Conservation (phyloP, 2,329 filamentous ascomycete species). For the Fusarium solani-melongenae region DNA sequence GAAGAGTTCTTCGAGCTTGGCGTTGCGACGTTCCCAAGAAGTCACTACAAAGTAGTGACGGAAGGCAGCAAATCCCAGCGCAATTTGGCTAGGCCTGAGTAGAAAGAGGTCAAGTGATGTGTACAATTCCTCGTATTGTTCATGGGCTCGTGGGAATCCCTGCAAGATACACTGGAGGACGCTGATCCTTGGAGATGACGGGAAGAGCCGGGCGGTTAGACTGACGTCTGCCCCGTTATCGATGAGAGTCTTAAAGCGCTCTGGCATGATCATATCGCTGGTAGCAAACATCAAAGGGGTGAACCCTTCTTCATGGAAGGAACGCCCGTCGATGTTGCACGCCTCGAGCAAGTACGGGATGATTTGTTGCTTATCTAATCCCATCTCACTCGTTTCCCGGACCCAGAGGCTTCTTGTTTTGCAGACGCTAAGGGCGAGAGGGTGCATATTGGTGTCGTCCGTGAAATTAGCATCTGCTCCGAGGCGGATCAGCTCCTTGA, state of each 20-base stretch:
- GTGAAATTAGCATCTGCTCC: background rate
- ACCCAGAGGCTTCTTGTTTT: background rate
- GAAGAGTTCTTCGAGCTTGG: background rate
- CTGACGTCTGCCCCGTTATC: background rate
- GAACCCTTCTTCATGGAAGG: background rate
- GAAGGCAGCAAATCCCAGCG: background rate
- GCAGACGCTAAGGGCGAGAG: background rate
- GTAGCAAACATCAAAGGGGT: constrained; percentile 17
- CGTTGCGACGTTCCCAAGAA: background rate
- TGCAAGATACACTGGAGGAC: constrained; percentile 13
- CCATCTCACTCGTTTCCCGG: background rate
- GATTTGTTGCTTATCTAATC: background rate
- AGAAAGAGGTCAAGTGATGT: background rate
- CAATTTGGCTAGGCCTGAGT: background rate
- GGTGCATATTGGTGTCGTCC: background rate
- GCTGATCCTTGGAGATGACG: background rate
- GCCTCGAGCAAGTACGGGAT: background rate
- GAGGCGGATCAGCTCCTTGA: background rate
- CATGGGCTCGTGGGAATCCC: background rate
- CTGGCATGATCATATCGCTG: background rate
- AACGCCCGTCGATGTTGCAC: background rate
- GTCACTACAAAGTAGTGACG: background rate
- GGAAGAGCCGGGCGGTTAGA: background rate
- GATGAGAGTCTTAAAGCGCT: background rate
- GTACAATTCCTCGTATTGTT: background rate